Evolutionary conservation across 2,329 filamentous ascomycete genomes (phyloP), one percentile per base, ranked within the genome.

Genomic region (Chalaropsis ovoidea): DNA sequence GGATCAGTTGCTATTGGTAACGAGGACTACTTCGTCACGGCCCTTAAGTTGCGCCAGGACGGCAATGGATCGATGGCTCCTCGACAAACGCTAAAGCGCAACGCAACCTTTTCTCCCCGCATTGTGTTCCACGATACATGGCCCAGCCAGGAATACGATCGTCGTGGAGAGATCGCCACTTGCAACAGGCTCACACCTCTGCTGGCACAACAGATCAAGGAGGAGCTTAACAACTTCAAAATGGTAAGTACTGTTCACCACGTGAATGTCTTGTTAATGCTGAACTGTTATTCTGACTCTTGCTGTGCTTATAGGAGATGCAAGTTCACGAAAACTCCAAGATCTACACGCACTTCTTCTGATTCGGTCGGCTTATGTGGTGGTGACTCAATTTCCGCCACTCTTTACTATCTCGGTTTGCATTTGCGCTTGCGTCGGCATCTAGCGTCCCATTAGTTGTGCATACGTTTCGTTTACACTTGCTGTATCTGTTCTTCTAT

Each of bases 331-430:
- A 97, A 78, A 90, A 88, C 75, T 97, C 94, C 70, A 99, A 97
- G 80, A 92, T 96, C 73, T 96, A 99, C 81, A 99, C 94, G 72
- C 94, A 99, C 82, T 99, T 99, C 83, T 97, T 99, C 82, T 99
- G 84, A 93, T 77, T 78, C 81, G 70, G 70, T 67, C 67, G 68
- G 71, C 70, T 69, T 71, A 70, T 70, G 71, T 67, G 69, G 22
- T 24, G 47, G 47, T 15, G 22, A 2, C 13, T 27, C 22, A 15
- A 4, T 15, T 52, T 52, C 13, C 15, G 22, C 19, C 24, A 52
- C 47, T 13, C 39, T 67, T 45, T 42, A 22, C 27, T 64, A 52
- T 35, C 43, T 61, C 64, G 56, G 43, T 56, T 58, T 62, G 43
- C 35, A 52, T 45, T 54, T 58, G 15, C 11, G 27, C 52, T 47